Evolutionary conservation across 768 basidiomycete genomes (phyloP).

Genomic region (Mycena floridula): DNA sequence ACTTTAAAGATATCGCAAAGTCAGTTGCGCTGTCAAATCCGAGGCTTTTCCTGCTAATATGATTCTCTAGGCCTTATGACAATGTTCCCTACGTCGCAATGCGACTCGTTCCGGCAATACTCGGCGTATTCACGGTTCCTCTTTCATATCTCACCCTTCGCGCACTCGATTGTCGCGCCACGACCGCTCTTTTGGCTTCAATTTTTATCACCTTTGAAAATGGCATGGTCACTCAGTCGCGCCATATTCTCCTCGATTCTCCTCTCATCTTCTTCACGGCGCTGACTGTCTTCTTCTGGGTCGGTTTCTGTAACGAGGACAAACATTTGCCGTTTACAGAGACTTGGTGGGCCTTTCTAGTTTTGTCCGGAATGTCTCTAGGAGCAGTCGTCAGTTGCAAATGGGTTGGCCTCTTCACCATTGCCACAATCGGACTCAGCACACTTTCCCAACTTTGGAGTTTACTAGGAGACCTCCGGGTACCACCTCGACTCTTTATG

Average conservation of each 20-base stretch:
- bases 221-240: conserved; percentile 90
- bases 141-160: conserved; percentile 92
- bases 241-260: conserved; percentile 95
- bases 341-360: conserved; percentile 91
- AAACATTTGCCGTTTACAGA: conserved; percentile 76
- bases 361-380: conserved; percentile 79
- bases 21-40: conserved; percentile 31
- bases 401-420: conserved; percentile 98
- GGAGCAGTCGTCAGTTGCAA: conserved; percentile 94
- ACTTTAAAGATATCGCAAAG: conserved; percentile 98
- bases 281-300: conserved; percentile 80
- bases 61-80: conserved; percentile 60
- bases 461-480: conserved; percentile 79
- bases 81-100: conserved; percentile 93
- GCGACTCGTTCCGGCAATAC: conserved; percentile 88
- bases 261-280: conserved; percentile 99
- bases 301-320: conserved; percentile 89
- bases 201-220: conserved; percentile 96
- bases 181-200: conserved; percentile 86
- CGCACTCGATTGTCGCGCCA: conserved; percentile 84
- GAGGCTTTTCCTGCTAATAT: background rate
- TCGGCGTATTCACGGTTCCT: conserved; percentile 88
- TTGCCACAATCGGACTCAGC: conserved; percentile 85
- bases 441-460: conserved; percentile 86
- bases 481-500: conserved; percentile 69